Evolutionary conservation across 306 rosid species (phyloP), one percentile per base, ranked within the genome.

Genomic region (Quillaja saponaria): DNA sequence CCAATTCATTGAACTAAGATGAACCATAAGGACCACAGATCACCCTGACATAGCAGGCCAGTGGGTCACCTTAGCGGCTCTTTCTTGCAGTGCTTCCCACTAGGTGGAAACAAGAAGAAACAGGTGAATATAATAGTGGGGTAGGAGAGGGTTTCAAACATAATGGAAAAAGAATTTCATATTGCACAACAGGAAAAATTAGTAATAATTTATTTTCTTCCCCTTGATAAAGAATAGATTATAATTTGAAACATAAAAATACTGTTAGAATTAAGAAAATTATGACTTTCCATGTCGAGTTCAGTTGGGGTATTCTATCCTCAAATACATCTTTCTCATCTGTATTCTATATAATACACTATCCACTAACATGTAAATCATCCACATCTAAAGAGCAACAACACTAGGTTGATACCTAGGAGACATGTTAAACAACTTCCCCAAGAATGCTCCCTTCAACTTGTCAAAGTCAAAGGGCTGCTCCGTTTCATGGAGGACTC

Each of bases 381-480:
- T 25, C 31, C 78, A 51, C 76, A 25, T 61, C 80, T 83, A 61
- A 71, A 83, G 77, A 61, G 86, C 77, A 72, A 85, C 83, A 58
- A 84, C 67, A 40, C 71, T 47, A 1, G 71, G 56, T 33, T 54
- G 72, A 19, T 72, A 55, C 66, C 33, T 79, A 49, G 71, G 66
- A 55, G 76, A 51, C 19, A 69, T 78, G 63, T 37, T 75, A 28
- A 88, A 75, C 73, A 83, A 66, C 54, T 73, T 83, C 64, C 76
- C 63, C 1, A 87, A 69, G 50, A 85, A 66, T 34, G 77, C 69
- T 34, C 66, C 81, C 63, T 72, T 74, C 34, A 81, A 25, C 58
- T 73, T 83, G 81, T 63, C 82, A 62, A 83, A 68, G 75, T 79
- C 94, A 34, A 74, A 85, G 38, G 85, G 85, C 4, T 65, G 53